Base-by-base conservation (phyloP, 179 eudicot genomes). In the Sideroxylon spinosum region DNA sequence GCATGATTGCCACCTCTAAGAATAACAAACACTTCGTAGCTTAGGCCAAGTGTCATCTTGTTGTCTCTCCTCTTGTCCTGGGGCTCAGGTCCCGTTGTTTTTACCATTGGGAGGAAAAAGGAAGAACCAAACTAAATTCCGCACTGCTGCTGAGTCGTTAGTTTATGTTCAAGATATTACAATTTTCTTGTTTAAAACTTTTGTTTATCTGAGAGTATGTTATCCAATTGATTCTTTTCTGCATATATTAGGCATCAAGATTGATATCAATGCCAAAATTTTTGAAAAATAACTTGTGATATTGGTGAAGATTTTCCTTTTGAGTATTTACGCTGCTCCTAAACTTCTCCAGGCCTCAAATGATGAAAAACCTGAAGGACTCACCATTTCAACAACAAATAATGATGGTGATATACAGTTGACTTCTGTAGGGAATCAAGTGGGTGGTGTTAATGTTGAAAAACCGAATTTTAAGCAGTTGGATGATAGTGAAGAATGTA, bases 321-420 rank as follows among this genome's bases (percentile, higher is more conserved):
- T 6, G 6, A n/a, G 22, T 22, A 68, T 44, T 76, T 49, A 25
- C 60, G 63, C 14, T 81, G 44, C 48, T 77, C 49, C 49, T 49
- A 22, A 12, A 69, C 61, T 78, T 23, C 26, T 82, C 66, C 88
- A 95, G 97, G 77, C 78, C 84, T 76, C 77, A 52, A 80, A 68
- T 44, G 78, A 82, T 75, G 91, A 84, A 64, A 89, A 82, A 81
- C 79, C 82, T 70, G 84, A 83, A 78, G 88, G 80, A 78, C 73
- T 81, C 82, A 86, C 79, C 79, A 53, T 81, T 66, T 57, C 86
- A 64, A 76, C 71, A 4, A 86, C 79, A 84, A 86, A 81, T 66
- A 78, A 71, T 66, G 73, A 70, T 75, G 86, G 79, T 76, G 82
- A 83, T 76, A 73, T 53, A 62, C 71, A 11, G 50, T 53, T 73